Evolutionary conservation across 31 red algal species (phyloP).

Genomic region (Endocladia muricata): DNA sequence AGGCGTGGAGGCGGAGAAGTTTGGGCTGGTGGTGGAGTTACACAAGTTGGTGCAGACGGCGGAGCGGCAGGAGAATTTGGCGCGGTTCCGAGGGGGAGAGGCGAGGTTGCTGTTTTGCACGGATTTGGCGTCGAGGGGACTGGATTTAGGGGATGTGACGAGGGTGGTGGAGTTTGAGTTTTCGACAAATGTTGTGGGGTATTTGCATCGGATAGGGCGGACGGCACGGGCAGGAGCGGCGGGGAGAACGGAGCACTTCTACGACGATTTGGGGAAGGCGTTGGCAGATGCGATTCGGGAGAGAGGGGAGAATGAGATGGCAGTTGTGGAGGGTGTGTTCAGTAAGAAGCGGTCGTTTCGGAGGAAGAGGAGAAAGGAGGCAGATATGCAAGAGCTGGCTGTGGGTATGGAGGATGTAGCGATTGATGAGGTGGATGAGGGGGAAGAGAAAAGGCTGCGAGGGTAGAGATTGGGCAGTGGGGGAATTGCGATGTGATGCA

Average conservation of each 20-base stretch:
- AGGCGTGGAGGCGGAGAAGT: slow-evolving; percentile 14
- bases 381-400: background rate
- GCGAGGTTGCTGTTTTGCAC: slow-evolving; percentile 74
- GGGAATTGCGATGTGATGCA: too few species aligned
- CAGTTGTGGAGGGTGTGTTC: slow-evolving; percentile 75
- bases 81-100: slow-evolving; percentile 40
- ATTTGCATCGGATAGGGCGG: slow-evolving; percentile 91
- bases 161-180: slow-evolving; percentile 88
- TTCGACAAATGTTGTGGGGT: slow-evolving; percentile 73
- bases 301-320: slow-evolving; percentile 14
- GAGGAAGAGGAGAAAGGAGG: slow-evolving; percentile 49
- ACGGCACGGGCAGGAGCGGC: slow-evolving; percentile 65
- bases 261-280: slow-evolving; percentile 33
- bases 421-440: slow-evolving; percentile 59
- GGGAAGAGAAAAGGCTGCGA: slow-evolving; percentile 39
- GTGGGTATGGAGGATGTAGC: slow-evolving; percentile 13
- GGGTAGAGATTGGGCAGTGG: too few species aligned
- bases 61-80: slow-evolving; percentile 44
- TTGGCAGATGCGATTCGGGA: slow-evolving; percentile 64
- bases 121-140: slow-evolving; percentile 78
- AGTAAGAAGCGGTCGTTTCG: slow-evolving; percentile 67
- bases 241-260: slow-evolving; percentile 62
- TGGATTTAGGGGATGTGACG: slow-evolving; percentile 78
- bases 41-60: slow-evolving; percentile 39
- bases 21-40: slow-evolving; percentile 34